These are phyloP conservation scores for Sphaerulina vaccinii DNA, from an alignment of 2,329 filamentous ascomycete genomes.

Conservation along the genomic window DNA sequence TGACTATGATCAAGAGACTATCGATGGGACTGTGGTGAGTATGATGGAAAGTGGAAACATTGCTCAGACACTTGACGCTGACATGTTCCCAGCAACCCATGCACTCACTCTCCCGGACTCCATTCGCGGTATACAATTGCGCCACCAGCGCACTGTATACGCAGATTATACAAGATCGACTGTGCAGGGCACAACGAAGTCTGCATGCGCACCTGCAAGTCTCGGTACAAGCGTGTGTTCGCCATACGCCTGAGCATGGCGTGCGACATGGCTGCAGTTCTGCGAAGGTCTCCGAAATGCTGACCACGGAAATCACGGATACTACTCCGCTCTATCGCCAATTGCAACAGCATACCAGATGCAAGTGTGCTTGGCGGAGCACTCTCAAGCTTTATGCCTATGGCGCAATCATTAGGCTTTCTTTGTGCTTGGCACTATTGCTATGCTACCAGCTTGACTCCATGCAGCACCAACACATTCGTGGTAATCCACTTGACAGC, in stretches of 20 bases:
- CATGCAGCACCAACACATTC: not conserved
- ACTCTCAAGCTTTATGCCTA: slow-evolving; percentile 10
- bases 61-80: no score
- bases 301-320: not conserved
- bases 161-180: slow-evolving; percentile 8
- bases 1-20: no score
- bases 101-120: no score
- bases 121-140: no score
- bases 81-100: no score
- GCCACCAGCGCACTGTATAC: slow-evolving; percentile 4
- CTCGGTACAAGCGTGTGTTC: not conserved
- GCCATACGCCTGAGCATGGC: not conserved
- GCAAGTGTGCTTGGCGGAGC: slow-evolving; percentile 2
- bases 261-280: not conserved
- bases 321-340: not conserved
- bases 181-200: not conserved
- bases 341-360: not conserved
- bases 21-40: no score
- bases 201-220: not conserved
- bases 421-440: slow-evolving; percentile 13
- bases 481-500: not conserved
- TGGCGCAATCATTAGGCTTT: slow-evolving; percentile 13
- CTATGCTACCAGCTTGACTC: not conserved
- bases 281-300: not conserved
- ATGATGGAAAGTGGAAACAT: no score